Base-by-base conservation (phyloP, 208 protist species). In the Naegleria lovaniensis region DNA sequence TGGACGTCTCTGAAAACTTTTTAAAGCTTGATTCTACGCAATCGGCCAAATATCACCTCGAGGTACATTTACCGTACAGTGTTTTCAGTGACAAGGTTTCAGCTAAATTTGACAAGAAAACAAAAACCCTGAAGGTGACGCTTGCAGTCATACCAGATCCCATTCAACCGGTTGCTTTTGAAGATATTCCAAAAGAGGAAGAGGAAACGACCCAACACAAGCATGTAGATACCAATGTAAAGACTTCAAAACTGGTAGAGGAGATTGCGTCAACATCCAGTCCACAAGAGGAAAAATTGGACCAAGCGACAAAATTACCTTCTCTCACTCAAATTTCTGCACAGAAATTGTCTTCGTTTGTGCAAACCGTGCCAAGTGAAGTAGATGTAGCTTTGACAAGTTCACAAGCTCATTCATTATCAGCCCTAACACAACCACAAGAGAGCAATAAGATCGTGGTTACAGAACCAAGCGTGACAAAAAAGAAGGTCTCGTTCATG, bases 1-100 rank as follows among this genome's bases (percentile, higher is more conserved):
- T 79, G 67, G 67, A 79, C n/a, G 67, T 79, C 6, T 79, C 67
- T 79, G 67, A 79, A 36, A 79, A 79, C 29, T 79, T 79, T 79
- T 36, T 79, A n/a, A 79, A 79, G 25, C n/a, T 79, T 0, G 3
- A 79, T 79, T 79, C 25, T 79, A 79, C 0, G 1, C 3, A 79
- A 6, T 9, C 67, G 2, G 25, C 13, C 2, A 79, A 79, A 33
- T 79, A 79, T 79, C 29, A 29, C 7, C n/a, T 79, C 4, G 67
- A 79, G 19, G 0, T 79, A 36, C 67, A 79, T 79, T 79, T 79
- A 9, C 67, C 67, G 16, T 79, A 79, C 29, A 36, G 67, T 2
- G 67, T 79, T 11, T 9, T 36, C 4, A 36, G 29, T 36, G 67
- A 79, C 29, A 79, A 79, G 29, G 67, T 79, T 36, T 36, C 16